A percentile compares a stretch with the other conserved stretches of the same genome.
Evolutionary conservation across 768 basidiomycete genomes (phyloP).

Genomic region (Mycena venus): DNA sequence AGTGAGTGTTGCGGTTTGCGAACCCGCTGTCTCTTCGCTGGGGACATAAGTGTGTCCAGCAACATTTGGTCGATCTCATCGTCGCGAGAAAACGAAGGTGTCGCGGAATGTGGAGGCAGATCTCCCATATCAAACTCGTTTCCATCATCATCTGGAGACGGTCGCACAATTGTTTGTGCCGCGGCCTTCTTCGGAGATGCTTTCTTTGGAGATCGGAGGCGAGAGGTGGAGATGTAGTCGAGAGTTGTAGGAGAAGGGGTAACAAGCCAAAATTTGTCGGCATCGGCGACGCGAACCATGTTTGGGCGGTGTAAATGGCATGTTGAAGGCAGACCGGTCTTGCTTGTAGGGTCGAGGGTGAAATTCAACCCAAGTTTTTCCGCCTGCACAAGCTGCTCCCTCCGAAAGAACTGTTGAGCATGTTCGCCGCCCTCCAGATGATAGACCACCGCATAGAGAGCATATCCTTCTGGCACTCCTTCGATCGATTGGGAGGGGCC

Average conservation of each 20-base stretch:
- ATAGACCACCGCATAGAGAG: neutral
- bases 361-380: neutral
- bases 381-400: neutral
- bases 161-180: too few relatives aligned
- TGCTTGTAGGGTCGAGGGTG: neutral
- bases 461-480: neutral
- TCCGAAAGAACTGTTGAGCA: constrained; percentile 13
- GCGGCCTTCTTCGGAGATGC: neutral
- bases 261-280: neutral
- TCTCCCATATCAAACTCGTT: too few relatives aligned
- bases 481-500: neutral
- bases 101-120: neutral
- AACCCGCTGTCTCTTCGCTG: neutral
- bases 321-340: neutral
- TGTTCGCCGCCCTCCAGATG: constrained; percentile 11
- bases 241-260: too few relatives aligned
- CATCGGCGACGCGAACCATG: neutral
- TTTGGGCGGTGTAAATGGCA: neutral
- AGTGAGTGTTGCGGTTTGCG: neutral
- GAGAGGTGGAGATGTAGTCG: neutral
- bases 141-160: neutral
- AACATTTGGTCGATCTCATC: neutral
- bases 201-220: neutral
- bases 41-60: neutral
- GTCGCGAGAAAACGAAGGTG: neutral